Percentiles rank a stretch among this genome's conserved stretches.
These are phyloP conservation scores for Clausena lansium DNA, from an alignment of 345 rosid genomes.

Conservation along the genomic window DNA sequence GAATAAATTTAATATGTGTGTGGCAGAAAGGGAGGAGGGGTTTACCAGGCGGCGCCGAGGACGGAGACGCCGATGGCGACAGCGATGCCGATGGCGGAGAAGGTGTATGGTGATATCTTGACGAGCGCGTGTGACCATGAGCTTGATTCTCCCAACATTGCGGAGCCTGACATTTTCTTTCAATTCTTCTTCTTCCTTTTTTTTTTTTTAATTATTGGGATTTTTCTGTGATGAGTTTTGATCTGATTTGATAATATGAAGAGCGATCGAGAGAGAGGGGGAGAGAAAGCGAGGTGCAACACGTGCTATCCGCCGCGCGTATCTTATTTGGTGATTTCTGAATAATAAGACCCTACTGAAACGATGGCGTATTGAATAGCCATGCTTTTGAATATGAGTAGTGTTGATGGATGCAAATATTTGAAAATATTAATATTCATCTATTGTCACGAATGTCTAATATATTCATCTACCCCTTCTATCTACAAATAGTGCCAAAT, in stretches of 20 bases:
- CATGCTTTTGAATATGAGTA: too few relatives aligned
- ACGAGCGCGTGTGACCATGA: constrained; percentile 81
- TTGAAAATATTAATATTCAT: neutral
- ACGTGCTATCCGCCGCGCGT: constrained; percentile 6
- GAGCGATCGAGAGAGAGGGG: neutral
- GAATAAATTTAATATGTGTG: neutral
- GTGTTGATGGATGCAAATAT: too few relatives aligned
- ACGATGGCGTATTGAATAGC: neutral
- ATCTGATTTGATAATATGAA: constrained; percentile 6
- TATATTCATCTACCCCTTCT: too few relatives aligned
- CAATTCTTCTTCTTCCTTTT: neutral
- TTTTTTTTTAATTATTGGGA: neutral
- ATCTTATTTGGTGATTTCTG: neutral
- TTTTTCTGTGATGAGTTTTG: neutral
- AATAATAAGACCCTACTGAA: neutral
- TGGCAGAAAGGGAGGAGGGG: neutral
- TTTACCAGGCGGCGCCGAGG: constrained; percentile 99
- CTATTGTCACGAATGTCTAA: neutral
- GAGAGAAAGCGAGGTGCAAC: neutral
- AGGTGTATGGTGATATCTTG: constrained; percentile 87
- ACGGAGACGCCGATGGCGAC: constrained; percentile 94
- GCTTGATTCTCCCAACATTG: constrained; percentile 45
- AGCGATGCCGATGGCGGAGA: constrained; percentile 94
- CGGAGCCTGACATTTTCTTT: constrained; percentile 35
- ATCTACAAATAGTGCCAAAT: too few relatives aligned